Evolutionary conservation across 352 stramenopile species (phyloP).

Genomic region (Globisporangium cystogenes): DNA sequence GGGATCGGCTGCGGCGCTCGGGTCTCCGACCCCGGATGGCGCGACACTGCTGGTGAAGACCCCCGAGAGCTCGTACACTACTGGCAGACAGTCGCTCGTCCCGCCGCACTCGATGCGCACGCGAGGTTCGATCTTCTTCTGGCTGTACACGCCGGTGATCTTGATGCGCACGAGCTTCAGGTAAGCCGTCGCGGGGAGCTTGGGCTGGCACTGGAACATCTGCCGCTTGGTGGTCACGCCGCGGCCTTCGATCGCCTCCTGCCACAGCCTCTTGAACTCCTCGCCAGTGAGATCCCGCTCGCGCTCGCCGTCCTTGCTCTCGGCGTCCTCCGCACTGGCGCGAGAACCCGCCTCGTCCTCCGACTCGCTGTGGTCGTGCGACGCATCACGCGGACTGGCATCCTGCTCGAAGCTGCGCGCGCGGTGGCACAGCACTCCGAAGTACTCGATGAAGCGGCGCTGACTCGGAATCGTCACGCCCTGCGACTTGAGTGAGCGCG

Average conservation of each 20-base stretch:
- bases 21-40: not conserved
- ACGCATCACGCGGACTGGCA: slow-evolving; percentile 11
- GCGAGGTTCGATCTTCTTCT: slow-evolving; percentile 54
- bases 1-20: not conserved
- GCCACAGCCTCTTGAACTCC: slow-evolving; percentile 44
- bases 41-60: slow-evolving; percentile 13
- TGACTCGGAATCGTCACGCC: slow-evolving; percentile 84
- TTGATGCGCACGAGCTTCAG: slow-evolving; percentile 36
- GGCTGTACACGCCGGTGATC: slow-evolving; percentile 32
- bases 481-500: slow-evolving; percentile 67
- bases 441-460: slow-evolving; percentile 74
- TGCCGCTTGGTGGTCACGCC: slow-evolving; percentile 10
- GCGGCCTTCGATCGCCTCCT: slow-evolving; percentile 34
- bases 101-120: slow-evolving; percentile 41
- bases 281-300: slow-evolving; percentile 29
- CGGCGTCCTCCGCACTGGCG: slow-evolving; percentile 4
- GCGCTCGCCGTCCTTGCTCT: slow-evolving; percentile 14
- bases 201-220: slow-evolving; percentile 19
- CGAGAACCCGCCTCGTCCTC: slow-evolving; percentile 10
- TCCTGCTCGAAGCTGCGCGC: slow-evolving; percentile 1
- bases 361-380: slow-evolving; percentile 1
- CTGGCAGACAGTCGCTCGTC: slow-evolving; percentile 1
- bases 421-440: slow-evolving; percentile 44
- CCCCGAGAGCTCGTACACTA: slow-evolving; percentile 19
- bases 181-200: slow-evolving; percentile 21